phyloP scores from a whole-genome alignment of 805 yeast genomes.

The Candida loeiensis region DNA sequence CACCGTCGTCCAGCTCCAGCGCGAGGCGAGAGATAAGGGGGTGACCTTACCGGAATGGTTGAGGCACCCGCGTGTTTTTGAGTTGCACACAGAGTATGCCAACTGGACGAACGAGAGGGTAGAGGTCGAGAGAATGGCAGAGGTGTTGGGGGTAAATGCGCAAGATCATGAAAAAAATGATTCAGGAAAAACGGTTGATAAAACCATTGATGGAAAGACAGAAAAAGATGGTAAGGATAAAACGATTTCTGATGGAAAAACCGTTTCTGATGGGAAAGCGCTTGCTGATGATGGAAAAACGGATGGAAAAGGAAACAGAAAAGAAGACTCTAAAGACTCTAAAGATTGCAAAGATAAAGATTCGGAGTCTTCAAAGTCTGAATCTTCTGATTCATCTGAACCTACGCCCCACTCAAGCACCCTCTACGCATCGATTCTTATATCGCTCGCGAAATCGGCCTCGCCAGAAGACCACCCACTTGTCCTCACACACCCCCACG shows the following conservation, averaged over 20 bases:
- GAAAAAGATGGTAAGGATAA: background rate
- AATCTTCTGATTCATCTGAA: no score
- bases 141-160: constrained; percentile 44
- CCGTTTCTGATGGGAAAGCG: no score
- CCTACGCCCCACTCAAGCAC: background rate
- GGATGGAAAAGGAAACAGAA: no score
- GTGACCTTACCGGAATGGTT: constrained; percentile 70
- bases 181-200: background rate
- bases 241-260: no score
- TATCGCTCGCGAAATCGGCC: constrained; percentile 45
- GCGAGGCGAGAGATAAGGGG: constrained; percentile 77
- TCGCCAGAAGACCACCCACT: constrained; percentile 49
- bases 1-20: constrained; percentile 72
- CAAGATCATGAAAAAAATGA: constrained; percentile 10
- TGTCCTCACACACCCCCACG: constrained; percentile 71
- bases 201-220: background rate
- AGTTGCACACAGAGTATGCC: constrained; percentile 66
- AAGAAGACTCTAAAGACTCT: background rate
- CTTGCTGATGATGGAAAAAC: no score
- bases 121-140: constrained; percentile 37
- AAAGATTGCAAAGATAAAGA: background rate
- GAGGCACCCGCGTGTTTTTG: constrained; percentile 74
- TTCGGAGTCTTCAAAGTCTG: no score
- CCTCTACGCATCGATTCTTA: constrained; percentile 43
- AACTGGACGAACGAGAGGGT: background rate